A percentile compares a stretch with the other conserved stretches of the same genome.
phyloP scores from a whole-genome alignment of 2,329 filamentous ascomycete genomes.

The Colletotrichum sp. region DNA sequence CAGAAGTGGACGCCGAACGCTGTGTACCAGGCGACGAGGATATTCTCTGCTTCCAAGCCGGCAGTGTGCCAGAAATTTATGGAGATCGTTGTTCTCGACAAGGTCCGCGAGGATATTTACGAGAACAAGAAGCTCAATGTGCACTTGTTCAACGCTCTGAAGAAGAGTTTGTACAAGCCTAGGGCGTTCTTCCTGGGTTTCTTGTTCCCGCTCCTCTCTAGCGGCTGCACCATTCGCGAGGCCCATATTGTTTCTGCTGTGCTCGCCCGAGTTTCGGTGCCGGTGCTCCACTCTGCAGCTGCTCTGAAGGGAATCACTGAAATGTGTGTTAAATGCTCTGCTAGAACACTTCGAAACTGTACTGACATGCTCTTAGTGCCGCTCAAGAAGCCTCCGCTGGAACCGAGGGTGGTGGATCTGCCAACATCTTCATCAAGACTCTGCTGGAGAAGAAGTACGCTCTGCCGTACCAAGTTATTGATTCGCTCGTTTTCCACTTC shows the following conservation, averaged over 20 bases:
- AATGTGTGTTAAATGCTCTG: slow-evolving; percentile 49
- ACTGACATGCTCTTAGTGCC: slow-evolving; percentile 42
- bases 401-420: slow-evolving; percentile 86
- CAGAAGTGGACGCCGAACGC: slow-evolving; percentile 76
- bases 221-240: slow-evolving; percentile 89
- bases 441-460: slow-evolving; percentile 97
- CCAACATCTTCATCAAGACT: slow-evolving; percentile 93
- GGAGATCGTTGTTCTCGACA: slow-evolving; percentile 83
- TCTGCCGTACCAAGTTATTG: slow-evolving; percentile 91
- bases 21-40: slow-evolving; percentile 85
- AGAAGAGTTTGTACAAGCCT: slow-evolving; percentile 92
- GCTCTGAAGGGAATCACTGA: slow-evolving; percentile 92
- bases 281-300: slow-evolving; percentile 89
- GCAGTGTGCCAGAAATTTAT: slow-evolving; percentile 83
- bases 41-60: slow-evolving; percentile 88
- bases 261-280: slow-evolving; percentile 82
- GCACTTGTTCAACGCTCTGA: slow-evolving; percentile 91
- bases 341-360: neutral
- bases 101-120: slow-evolving; percentile 91
- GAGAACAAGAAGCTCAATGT: slow-evolving; percentile 96
- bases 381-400: slow-evolving; percentile 85
- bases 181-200: slow-evolving; percentile 90
- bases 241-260: slow-evolving; percentile 91
- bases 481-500: slow-evolving; percentile 96
- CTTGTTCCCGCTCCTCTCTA: slow-evolving; percentile 85